These are phyloP conservation scores for Epichloe sp. DNA, from an alignment of 2,329 filamentous ascomycete genomes.

Conservation along the genomic window DNA sequence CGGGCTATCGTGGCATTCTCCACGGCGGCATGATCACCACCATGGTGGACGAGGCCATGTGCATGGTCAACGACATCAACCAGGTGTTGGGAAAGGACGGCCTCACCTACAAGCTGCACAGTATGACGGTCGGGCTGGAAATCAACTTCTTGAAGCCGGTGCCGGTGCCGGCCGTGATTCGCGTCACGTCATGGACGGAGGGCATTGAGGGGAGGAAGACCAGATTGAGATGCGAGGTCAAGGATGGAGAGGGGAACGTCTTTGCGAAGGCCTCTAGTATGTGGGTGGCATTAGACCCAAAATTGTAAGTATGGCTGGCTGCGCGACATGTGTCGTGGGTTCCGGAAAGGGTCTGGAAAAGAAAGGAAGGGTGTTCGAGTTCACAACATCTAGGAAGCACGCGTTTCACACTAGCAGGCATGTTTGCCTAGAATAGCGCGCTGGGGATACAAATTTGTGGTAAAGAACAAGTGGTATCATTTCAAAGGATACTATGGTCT, in stretches of 20 bases:
- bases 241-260: constrained; percentile 15
- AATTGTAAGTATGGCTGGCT: constrained; percentile 9
- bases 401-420: too few species aligned
- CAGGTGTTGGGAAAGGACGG: constrained; percentile 18
- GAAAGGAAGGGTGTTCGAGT: not conserved
- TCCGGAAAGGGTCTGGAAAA: not conserved
- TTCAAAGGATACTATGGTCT: not conserved
- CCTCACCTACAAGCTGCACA: constrained; percentile 14
- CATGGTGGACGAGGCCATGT: constrained; percentile 25
- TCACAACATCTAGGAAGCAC: too few species aligned
- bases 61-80: constrained; percentile 24
- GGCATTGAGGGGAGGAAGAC: constrained; percentile 22
- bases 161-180: constrained; percentile 16
- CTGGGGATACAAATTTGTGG: not conserved
- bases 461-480: not conserved
- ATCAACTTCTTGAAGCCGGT: constrained; percentile 22
- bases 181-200: constrained; percentile 19
- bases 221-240: constrained; percentile 17
- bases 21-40: constrained; percentile 25
- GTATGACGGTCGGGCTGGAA: constrained; percentile 22
- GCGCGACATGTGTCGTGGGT: not conserved
- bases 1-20: constrained; percentile 19
- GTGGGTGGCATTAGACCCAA: constrained; percentile 21
- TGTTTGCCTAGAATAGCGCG: too few species aligned
- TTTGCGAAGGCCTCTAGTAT: constrained; percentile 18